Base-by-base conservation (phyloP, 352 stramenopile genomes). In the Elongisporangium senticosum region DNA sequence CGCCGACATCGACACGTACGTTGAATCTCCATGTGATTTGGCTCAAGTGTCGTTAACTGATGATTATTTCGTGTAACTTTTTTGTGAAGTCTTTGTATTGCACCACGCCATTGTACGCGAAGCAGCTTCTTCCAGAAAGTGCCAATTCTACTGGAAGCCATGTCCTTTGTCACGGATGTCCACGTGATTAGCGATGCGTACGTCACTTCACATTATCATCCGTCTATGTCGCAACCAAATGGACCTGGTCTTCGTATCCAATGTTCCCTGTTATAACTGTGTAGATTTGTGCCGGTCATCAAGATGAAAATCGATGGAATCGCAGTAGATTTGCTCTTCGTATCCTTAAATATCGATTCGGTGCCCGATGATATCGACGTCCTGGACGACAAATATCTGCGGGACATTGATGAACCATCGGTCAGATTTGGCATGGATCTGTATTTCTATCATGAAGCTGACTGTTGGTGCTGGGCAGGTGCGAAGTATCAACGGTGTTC, bases 261-360 rank as follows among this genome's bases (percentile, higher is more conserved):
- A 23, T 1, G 6, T 1, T 15, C 23, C 40, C 14, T 24, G 3
- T 56, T 17, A 40, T 19, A 10, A 50, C 33, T 52, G 24, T 7
- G n/a, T 39, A 91, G 82, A 19, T 94, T 88, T 48, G 82, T 94
- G 40, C 94, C 95, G 0, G 88, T 98, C 26, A 93, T 98, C 63
- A 98, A 98, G 68, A 96, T 98, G 78, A 87, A 88, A 56, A 76
- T 98, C 26, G 72, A 96, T 23, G 85, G 76, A 1, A 89, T 98
- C 53, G 69, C 89, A 6, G 87, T 98, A 49, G 95, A 99, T 65
- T 69, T 99, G 52, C 77, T 99, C 3, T 99, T 98, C 70, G 93
- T 90, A 11, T 80, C 82, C 26, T 65, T 97, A 7, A 51, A 75
- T 21, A 50, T 96, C 20, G 65, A 84, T 7, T 76, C 67, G 3